Evolutionary conservation across 2,329 filamentous ascomycete species (phyloP).

Genomic region (Gnomoniopsis sp.): DNA sequence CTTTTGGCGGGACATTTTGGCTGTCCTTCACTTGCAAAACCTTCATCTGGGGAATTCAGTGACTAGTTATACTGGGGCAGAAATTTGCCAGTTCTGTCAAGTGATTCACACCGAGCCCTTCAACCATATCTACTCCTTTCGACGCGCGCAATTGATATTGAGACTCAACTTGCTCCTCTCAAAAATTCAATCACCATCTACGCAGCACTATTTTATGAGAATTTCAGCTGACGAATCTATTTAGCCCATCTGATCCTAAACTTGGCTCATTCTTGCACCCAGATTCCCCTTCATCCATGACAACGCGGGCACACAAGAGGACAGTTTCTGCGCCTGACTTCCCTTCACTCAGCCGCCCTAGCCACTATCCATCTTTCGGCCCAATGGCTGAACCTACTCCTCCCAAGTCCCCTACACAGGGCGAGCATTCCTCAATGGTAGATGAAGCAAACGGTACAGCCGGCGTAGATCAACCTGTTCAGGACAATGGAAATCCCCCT

Average conservation of each 20-base stretch:
- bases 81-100: neutral
- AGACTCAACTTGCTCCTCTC: neutral
- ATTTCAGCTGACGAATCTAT: conserved; percentile 1
- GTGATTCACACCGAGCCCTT: no score
- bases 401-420: conserved; percentile 24
- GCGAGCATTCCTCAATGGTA: conserved; percentile 15
- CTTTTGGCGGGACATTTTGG: no score
- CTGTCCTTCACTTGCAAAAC: no score
- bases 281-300: conserved; percentile 16
- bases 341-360: conserved; percentile 26
- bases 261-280: conserved; percentile 19
- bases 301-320: conserved; percentile 41
- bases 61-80: neutral
- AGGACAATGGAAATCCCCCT: conserved; percentile 15
- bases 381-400: conserved; percentile 26
- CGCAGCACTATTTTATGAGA: neutral
- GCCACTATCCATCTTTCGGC: conserved; percentile 21
- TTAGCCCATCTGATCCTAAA: conserved; percentile 14
- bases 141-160: neutral
- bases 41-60: no score
- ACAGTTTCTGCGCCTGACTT: conserved; percentile 48
- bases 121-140: neutral
- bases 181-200: neutral
- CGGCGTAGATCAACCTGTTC: conserved; percentile 15
- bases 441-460: conserved; percentile 20